Evolutionary conservation across 306 rosid species (phyloP).

Genomic region (Quercus dentata): DNA sequence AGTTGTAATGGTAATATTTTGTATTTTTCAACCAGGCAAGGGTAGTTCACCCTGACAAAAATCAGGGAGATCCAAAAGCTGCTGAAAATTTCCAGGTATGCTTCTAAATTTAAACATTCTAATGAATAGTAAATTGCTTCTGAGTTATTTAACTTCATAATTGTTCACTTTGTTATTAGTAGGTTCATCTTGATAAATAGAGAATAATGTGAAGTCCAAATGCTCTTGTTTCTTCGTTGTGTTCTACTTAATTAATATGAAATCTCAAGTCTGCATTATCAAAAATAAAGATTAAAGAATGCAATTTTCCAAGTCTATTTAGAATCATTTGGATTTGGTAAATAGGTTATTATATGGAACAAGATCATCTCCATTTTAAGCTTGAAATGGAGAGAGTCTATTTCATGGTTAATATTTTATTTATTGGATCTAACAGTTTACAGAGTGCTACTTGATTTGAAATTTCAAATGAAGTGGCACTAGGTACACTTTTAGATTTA

Average conservation of each 20-base stretch:
- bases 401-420: no score
- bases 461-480: no score
- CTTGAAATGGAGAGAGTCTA: no score
- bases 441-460: no score
- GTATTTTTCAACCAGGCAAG: constrained; percentile 60
- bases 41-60: constrained; percentile 94
- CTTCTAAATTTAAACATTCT: neutral
- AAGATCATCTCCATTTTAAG: no score
- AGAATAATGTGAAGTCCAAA: neutral
- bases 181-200: neutral
- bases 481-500: no score
- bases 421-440: no score
- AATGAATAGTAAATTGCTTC: neutral
- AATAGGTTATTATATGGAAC: no score
- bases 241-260: neutral
- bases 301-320: neutral
- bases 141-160: neutral
- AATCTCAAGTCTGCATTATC: neutral
- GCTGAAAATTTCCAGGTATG: constrained; percentile 86
- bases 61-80: constrained; percentile 87
- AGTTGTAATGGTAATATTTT: neutral
- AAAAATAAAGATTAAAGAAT: neutral
- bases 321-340: no score
- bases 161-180: neutral
- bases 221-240: no score